These are phyloP conservation scores for Jatropha podagrica DNA, from an alignment of 441 rosid species.

Conservation along the genomic window DNA sequence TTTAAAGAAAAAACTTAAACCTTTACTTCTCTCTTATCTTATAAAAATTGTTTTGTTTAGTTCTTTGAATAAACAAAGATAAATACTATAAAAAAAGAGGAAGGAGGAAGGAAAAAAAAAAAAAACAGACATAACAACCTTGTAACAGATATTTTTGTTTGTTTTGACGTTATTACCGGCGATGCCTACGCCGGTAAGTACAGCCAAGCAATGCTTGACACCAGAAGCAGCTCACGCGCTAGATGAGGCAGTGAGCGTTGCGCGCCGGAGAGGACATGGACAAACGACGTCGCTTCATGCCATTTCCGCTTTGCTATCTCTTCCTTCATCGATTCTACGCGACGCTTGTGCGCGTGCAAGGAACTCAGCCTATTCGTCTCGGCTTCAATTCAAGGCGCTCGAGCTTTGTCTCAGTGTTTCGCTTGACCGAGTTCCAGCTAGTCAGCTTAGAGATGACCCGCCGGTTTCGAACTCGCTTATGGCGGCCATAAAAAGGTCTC, in stretches of 20 bases:
- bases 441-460: slow-evolving; percentile 57
- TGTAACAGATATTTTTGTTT: neutral
- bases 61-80: slow-evolving; percentile 4
- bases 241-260: slow-evolving; percentile 75
- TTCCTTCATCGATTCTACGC: slow-evolving; percentile 71
- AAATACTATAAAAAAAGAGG: neutral
- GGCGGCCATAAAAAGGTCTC: slow-evolving; percentile 92
- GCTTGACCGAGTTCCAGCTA: slow-evolving; percentile 71
- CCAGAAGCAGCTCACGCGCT: slow-evolving; percentile 75
- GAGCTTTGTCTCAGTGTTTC: slow-evolving; percentile 86
- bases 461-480: slow-evolving; percentile 86
- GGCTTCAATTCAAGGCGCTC: slow-evolving; percentile 83
- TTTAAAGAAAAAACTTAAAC: neutral
- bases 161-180: slow-evolving; percentile 44
- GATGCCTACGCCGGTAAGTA: slow-evolving; percentile 91
- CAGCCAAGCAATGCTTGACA: slow-evolving; percentile 85
- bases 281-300: slow-evolving; percentile 94
- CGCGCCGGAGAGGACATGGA: slow-evolving; percentile 68
- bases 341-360: slow-evolving; percentile 80
- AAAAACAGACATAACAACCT: neutral
- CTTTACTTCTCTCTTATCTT: neutral
- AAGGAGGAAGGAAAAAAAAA: too few species aligned
- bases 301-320: slow-evolving; percentile 71
- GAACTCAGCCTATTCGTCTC: slow-evolving; percentile 63
- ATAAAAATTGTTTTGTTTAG: neutral